These are phyloP conservation scores for Huntiella abstrusa DNA, from an alignment of 2,329 filamentous ascomycete genomes.

Conservation along the genomic window DNA sequence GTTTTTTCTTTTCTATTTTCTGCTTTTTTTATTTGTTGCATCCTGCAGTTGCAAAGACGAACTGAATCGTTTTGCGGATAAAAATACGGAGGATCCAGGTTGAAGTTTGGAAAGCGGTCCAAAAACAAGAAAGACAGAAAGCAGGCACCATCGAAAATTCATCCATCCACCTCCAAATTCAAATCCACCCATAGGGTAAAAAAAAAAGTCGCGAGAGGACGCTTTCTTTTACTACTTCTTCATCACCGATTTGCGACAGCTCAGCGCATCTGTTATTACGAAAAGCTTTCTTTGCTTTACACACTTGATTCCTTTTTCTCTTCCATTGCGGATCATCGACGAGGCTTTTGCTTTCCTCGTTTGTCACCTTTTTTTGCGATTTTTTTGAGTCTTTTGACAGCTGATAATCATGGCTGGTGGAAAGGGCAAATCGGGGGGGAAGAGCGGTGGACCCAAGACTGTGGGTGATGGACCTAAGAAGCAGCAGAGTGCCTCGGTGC, in stretches of 20 bases:
- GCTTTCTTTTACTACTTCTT: slow-evolving; percentile 4
- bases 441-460: slow-evolving; percentile 65
- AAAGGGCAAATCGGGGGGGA: slow-evolving; percentile 88
- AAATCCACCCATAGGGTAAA: too few species aligned
- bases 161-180: too few species aligned
- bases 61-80: too few species aligned
- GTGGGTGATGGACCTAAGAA: slow-evolving; percentile 53
- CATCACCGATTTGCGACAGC: neutral
- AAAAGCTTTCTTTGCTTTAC: neutral
- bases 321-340: neutral
- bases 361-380: neutral
- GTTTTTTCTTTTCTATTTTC: too few species aligned
- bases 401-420: slow-evolving; percentile 49
- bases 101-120: too few species aligned
- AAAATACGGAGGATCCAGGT: too few species aligned
- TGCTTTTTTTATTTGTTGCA: too few species aligned
- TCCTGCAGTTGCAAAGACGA: too few species aligned
- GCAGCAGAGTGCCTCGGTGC: slow-evolving; percentile 87
- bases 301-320: neutral
- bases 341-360: slow-evolving; percentile 3
- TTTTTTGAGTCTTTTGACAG: neutral
- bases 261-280: neutral
- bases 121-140: too few species aligned
- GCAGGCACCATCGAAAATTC: too few species aligned
- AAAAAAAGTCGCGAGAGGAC: too few species aligned